Evolutionary conservation across 169 alveolate species (phyloP).

Genomic region (Fabrea salina): DNA sequence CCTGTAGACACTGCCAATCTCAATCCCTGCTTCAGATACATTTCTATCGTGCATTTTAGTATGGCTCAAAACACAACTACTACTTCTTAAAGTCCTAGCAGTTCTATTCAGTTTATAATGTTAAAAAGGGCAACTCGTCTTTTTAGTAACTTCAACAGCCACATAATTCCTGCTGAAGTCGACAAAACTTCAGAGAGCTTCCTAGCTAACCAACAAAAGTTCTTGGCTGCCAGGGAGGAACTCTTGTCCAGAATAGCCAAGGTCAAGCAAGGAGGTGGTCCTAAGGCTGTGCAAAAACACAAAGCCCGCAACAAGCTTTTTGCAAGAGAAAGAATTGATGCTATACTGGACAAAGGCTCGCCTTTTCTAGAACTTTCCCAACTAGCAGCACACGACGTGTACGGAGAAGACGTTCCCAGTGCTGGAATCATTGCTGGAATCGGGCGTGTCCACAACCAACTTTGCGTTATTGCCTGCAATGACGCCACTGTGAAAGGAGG

Average conservation of each 20-base stretch:
- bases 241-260: background rate
- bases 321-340: conserved; percentile 61
- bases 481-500: conserved; percentile 86
- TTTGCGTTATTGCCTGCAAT: conserved; percentile 75
- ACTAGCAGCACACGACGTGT: conserved; percentile 62
- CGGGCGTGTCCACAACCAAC: conserved; percentile 67
- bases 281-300: conserved; percentile 31
- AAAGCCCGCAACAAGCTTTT: conserved; percentile 35
- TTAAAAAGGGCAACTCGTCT: too few species aligned
- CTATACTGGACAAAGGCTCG: conserved; percentile 62
- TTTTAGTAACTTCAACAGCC: too few species aligned
- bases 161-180: too few species aligned
- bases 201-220: background rate
- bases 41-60: too few species aligned
- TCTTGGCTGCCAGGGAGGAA: background rate
- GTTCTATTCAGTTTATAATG: too few species aligned
- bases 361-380: conserved; percentile 78
- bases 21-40: too few species aligned
- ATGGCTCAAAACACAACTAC: too few species aligned
- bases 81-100: too few species aligned
- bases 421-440: conserved; percentile 83
- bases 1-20: too few species aligned
- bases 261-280: conserved; percentile 38
- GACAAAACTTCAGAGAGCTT: too few species aligned
- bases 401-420: conserved; percentile 64